Base-by-base conservation (phyloP, 2,329 filamentous ascomycete genomes). In the Aspergillus aculeatus region DNA sequence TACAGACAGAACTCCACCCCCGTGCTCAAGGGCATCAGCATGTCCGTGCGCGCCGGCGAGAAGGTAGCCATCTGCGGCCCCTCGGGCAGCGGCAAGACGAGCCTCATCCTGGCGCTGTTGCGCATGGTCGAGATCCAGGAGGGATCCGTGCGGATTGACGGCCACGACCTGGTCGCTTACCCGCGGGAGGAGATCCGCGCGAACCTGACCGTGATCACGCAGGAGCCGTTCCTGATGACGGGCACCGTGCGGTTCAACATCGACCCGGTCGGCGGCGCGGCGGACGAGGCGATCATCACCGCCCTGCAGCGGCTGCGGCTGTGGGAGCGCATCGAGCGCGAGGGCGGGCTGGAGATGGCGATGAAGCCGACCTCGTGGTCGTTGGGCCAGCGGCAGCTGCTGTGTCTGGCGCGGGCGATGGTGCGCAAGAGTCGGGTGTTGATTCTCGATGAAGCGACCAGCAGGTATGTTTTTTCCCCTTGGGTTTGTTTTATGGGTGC, bases 351-450 rank as follows among this genome's bases (percentile, higher is more conserved):
- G 12, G 67, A 71, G 50, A 56, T 53, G 48, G 38, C 48, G 3
- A 14, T 85, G 62, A 71, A 71, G 4, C 66, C 75, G 0, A 77
- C 79, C 2, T 71, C 74, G n/a, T 81, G 91, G 41, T 90, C 87
- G 0, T 86, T 90, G 71, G 89, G 89, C 19, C 88, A 91, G 72
- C 83, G 88, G 4, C 89, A 91, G 73, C 85, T 91, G 0, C 81
- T 91, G 26, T 89, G 87, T 66, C 83, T 91, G 3, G 88, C 89
- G 0, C 85, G 89, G 21, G 88, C 88, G 51, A 89, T 91, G 66
- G 64, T 64, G 3, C 50, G 38, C 16, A 38, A 60, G n/a, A 59
- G 57, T 9, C 19, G 50, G 7, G 56, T 68, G 4, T 41, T 68
- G 7, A 54, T 66, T 12, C 23, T 66, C 2, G 62, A 69, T 31